These are phyloP conservation scores for Botrytis elliptica DNA, from an alignment of 2,329 filamentous ascomycete species.

Conservation along the genomic window DNA sequence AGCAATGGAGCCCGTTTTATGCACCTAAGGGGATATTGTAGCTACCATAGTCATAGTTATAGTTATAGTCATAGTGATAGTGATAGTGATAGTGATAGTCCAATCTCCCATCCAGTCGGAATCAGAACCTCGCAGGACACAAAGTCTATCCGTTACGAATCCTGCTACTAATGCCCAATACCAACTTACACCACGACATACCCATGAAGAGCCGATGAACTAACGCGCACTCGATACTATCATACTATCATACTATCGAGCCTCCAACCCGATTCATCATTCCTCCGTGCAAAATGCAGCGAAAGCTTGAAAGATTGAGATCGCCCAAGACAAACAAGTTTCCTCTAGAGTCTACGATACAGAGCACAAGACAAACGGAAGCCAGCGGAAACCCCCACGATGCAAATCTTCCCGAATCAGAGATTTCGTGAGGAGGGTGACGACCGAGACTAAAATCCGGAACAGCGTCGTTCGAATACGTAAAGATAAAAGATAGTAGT, in stretches of 20 bases:
- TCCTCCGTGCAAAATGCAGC: background rate
- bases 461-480: background rate
- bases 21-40: too few species aligned
- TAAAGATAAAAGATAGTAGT: background rate
- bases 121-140: background rate
- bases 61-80: too few species aligned
- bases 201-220: background rate
- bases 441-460: slow-evolving; percentile 9
- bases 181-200: background rate
- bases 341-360: too few species aligned
- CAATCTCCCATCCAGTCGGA: background rate
- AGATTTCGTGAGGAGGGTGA: slow-evolving; percentile 8
- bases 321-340: background rate
- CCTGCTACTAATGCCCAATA: background rate
- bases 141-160: background rate
- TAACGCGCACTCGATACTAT: too few species aligned
- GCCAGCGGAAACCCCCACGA: background rate
- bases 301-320: background rate
- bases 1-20: too few species aligned
- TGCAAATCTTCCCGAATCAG: background rate
- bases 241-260: too few species aligned
- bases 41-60: background rate
- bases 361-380: background rate
- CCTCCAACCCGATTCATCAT: too few species aligned
- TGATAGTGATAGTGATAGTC: too few species aligned